Conservation (phyloP, 495 filamentous ascomycete species). For the Monascus purpureus region DNA sequence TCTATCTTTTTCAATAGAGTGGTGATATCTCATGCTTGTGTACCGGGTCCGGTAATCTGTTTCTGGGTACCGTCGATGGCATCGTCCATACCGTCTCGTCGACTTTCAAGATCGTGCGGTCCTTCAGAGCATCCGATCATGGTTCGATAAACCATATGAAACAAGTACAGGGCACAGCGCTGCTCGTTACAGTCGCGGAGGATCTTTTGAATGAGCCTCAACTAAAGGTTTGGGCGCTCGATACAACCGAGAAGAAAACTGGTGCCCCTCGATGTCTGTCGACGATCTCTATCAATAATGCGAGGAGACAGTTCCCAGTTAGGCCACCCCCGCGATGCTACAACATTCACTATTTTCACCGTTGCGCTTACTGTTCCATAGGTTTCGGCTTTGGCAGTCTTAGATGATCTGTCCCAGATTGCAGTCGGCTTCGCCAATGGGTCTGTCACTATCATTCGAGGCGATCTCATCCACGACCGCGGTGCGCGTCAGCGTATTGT, state of each 20-base stretch:
- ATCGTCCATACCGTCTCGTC: constrained; percentile 73
- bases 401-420: constrained; percentile 78
- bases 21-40: constrained; percentile 50
- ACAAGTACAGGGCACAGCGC: constrained; percentile 75
- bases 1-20: constrained; percentile 27
- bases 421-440: constrained; percentile 95
- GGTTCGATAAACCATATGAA: constrained; percentile 85
- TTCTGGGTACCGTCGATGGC: constrained; percentile 75
- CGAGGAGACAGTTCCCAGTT: constrained; percentile 82
- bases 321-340: constrained; percentile 3
- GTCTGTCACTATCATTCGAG: constrained; percentile 81
- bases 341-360: too few relatives aligned
- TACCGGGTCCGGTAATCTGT: constrained; percentile 80
- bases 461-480: constrained; percentile 88
- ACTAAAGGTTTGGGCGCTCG: constrained; percentile 90
- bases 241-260: constrained; percentile 89
- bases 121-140: constrained; percentile 71
- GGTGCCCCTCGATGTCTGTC: constrained; percentile 76
- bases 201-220: constrained; percentile 76
- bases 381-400: constrained; percentile 80
- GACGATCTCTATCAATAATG: constrained; percentile 75
- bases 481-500: constrained; percentile 94
- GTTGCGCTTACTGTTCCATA: constrained; percentile 16
- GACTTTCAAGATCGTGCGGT: constrained; percentile 72
- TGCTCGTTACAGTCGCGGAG: constrained; percentile 80